These are phyloP conservation scores for Colletotrichum aenigma DNA, from an alignment of 2,329 filamentous ascomycete species.

Conservation along the genomic window DNA sequence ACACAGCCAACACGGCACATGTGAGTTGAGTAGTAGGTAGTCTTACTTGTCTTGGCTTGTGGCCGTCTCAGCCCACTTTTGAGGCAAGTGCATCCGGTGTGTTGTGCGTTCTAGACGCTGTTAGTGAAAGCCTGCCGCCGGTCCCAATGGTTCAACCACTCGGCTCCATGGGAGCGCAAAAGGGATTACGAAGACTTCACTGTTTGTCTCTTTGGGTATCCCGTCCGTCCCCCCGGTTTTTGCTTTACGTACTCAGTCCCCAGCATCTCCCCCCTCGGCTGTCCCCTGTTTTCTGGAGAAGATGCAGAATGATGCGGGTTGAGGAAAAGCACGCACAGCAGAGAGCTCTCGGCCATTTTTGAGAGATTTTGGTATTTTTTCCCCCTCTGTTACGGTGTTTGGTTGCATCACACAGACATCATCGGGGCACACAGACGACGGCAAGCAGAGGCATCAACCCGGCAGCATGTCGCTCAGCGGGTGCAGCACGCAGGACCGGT, in stretches of 20 bases:
- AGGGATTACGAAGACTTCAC: not conserved
- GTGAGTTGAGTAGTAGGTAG: not conserved
- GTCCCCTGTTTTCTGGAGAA: not conserved
- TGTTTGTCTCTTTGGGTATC: not conserved
- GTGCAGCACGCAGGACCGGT: not conserved
- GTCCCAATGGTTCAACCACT: not conserved
- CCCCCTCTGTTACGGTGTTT: too few species aligned
- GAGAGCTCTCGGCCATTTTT: not conserved
- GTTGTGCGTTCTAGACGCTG: not conserved
- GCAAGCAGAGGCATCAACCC: not conserved
- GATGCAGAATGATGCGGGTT: not conserved
- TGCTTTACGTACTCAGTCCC: not conserved
- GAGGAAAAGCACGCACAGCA: not conserved
- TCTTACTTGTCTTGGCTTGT: not conserved
- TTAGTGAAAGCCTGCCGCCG: not conserved
- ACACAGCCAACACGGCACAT: not conserved
- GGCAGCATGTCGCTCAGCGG: not conserved
- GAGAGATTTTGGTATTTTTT: not conserved
- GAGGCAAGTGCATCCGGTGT: not conserved
- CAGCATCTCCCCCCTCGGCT: not conserved
- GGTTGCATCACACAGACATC: conserved; percentile 17
- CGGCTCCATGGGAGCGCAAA: not conserved
- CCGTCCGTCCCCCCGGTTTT: not conserved
- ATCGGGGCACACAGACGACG: not conserved
- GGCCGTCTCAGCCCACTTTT: not conserved